Evolutionary conservation across 2,329 filamentous ascomycete species (phyloP).

Genomic region (Hymenoscyphus scutula): DNA sequence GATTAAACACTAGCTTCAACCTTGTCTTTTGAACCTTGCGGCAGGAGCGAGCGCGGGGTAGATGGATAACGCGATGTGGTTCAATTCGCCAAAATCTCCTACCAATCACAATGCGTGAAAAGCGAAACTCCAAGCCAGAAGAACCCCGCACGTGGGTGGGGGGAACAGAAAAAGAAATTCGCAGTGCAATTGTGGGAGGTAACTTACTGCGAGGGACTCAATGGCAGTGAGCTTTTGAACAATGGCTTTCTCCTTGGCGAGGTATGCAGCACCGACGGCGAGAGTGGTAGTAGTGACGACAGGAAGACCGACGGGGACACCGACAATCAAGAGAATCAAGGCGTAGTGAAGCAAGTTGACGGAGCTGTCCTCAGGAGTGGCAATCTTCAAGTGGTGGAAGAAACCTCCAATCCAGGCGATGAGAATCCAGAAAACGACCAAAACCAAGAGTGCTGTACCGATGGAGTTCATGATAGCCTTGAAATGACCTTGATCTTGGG

Average conservation of each 20-base stretch:
- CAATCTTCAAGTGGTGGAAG: constrained; percentile 67
- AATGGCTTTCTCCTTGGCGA: constrained; percentile 75
- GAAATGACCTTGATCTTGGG: constrained; percentile 74
- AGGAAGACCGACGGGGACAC: constrained; percentile 76
- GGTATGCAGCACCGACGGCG: constrained; percentile 73
- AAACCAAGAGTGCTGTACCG: constrained; percentile 68
- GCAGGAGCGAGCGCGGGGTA: neutral
- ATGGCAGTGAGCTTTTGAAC: constrained; percentile 79
- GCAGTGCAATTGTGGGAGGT: neutral
- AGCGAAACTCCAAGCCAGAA: neutral
- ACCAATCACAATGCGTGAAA: neutral
- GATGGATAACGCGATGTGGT: neutral
- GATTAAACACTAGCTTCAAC: neutral
- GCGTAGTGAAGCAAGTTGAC: constrained; percentile 67
- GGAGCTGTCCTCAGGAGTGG: constrained; percentile 54
- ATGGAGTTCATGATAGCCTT: constrained; percentile 84
- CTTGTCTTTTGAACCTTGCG: neutral
- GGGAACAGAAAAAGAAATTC: neutral
- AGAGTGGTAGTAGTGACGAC: constrained; percentile 77
- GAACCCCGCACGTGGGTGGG: neutral
- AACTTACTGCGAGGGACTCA: constrained; percentile 60
- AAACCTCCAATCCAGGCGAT: constrained; percentile 75
- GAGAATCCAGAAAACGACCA: constrained; percentile 77
- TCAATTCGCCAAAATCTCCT: neutral
- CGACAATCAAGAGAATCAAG: constrained; percentile 70